Evolutionary conservation across 208 protist species (phyloP), one percentile per base, ranked within the genome.

Genomic region (Wallacemonas sp.): DNA sequence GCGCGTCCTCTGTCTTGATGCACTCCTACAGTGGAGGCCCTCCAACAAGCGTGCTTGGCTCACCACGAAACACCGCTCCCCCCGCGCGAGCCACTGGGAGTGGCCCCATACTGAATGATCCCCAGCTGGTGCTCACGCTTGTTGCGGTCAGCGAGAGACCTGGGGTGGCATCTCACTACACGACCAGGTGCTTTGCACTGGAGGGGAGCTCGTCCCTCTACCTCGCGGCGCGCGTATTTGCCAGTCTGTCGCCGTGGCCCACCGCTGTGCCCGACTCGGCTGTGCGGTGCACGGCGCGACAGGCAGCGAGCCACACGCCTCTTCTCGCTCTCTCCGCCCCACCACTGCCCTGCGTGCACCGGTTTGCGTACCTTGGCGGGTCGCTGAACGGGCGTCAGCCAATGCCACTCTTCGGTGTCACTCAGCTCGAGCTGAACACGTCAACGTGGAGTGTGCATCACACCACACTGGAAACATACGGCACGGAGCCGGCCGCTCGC

Each of bases 321-420:
- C 18, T 25, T 11, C 20, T 5, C 20, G 10, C 44, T 26, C 42
- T 32, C 10, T 38, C 22, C 18, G 3, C 10, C 16, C 52, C 16
- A 57, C 59, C 33, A 59, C 38, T 20, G 44, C 44, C 12, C n/a
- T 31, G 48, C 48, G 26, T 32, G 26, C 63, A 50, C 25, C 63
- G 70, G 11, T 92, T 82, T 39, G 80, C 81, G 10, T 88, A 87
- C 74, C 64, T 94, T 23, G 89, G 89, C 50, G 89, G 89, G 26
- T 91, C 79, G 42, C 31, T 65, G 4, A 82, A 88, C 61, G 89
- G 84, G 16, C 69, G 72, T 26, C 71, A 79, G 32, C 83, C 86
- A 3, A 57, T 87, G 29, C 72, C 86, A 10, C 57, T 77, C 41
- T 77, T 90, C 49, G 78, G 70, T 55, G 44, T 90, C 8, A 67